These are phyloP conservation scores for Ephemerocybe angulata DNA, from an alignment of 768 basidiomycete species.

Conservation along the genomic window DNA sequence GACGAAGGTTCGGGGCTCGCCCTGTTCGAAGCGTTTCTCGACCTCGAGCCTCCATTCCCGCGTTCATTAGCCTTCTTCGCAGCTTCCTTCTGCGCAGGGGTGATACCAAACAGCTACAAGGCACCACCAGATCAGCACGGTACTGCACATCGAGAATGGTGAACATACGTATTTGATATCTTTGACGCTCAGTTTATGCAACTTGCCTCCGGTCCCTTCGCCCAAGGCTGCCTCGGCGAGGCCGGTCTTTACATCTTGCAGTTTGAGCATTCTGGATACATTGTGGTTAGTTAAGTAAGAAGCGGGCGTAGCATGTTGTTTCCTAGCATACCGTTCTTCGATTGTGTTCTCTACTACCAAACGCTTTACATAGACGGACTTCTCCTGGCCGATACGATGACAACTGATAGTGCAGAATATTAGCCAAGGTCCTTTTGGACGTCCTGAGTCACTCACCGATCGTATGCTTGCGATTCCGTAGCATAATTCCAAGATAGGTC, in stretches of 20 bases:
- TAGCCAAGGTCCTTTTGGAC: constrained; percentile 24
- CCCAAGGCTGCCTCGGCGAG: constrained; percentile 69
- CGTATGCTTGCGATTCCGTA: constrained; percentile 64
- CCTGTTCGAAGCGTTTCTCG: no score
- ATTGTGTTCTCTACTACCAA: constrained; percentile 65
- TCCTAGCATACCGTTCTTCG: constrained; percentile 63
- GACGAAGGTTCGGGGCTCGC: no score
- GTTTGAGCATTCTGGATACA: constrained; percentile 50
- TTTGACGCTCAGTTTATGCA: constrained; percentile 64
- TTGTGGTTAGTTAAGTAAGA: background rate
- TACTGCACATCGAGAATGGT: background rate
- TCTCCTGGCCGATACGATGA: constrained; percentile 69
- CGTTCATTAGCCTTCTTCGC: no score
- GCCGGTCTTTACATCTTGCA: constrained; percentile 68
- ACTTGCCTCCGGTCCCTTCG: constrained; percentile 58
- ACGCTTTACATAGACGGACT: constrained; percentile 64
- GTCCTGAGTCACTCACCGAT: constrained; percentile 22
- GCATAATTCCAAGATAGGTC: constrained; percentile 76
- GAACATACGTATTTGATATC: constrained; percentile 58
- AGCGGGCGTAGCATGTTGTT: no score
- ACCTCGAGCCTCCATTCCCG: no score
- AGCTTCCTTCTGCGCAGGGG: constrained; percentile 1
- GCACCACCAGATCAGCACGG: background rate
- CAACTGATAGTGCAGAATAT: constrained; percentile 37
- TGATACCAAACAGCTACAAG: constrained; percentile 37